These are phyloP conservation scores for Plasmodium reichenowi DNA, from an alignment of 169 alveolate genomes.

Conservation along the genomic window DNA sequence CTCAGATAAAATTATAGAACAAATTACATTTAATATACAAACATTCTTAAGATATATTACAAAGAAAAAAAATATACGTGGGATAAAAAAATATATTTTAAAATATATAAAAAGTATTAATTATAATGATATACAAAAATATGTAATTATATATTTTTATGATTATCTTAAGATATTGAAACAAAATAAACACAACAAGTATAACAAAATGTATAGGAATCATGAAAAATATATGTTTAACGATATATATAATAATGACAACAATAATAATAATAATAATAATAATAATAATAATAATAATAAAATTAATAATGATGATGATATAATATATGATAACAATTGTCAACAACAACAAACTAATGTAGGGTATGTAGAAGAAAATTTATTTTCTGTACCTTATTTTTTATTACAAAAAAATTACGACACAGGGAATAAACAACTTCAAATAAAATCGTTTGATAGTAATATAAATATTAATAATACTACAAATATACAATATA, in stretches of 20 bases:
- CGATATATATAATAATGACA: conserved; percentile 21
- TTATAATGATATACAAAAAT: background rate
- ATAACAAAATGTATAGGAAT: background rate
- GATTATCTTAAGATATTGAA: background rate
- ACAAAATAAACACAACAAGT: conserved; percentile 20
- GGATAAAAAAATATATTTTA: background rate
- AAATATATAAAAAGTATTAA: background rate
- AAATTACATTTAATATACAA: background rate
- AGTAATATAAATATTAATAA: too few species aligned
- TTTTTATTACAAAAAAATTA: background rate
- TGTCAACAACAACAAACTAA: too few species aligned
- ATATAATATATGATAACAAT: too few species aligned
- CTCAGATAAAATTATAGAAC: background rate
- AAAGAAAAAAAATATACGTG: background rate
- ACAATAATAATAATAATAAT: conserved; percentile 15
- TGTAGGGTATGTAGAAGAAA: conserved; percentile 68
- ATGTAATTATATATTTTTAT: conserved; percentile 1
- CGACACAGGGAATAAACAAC: too few species aligned
- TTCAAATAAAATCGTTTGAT: too few species aligned
- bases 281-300: conserved; percentile 28
- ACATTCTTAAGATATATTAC: background rate
- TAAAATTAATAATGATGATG: conserved; percentile 1
- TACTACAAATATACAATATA: too few species aligned
- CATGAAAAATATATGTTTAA: conserved; percentile 22
- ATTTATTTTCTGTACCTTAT: conserved; percentile 50